Evolutionary conservation across 73 alveolate species (phyloP).

Genomic region (Paramecium sonneborni): DNA sequence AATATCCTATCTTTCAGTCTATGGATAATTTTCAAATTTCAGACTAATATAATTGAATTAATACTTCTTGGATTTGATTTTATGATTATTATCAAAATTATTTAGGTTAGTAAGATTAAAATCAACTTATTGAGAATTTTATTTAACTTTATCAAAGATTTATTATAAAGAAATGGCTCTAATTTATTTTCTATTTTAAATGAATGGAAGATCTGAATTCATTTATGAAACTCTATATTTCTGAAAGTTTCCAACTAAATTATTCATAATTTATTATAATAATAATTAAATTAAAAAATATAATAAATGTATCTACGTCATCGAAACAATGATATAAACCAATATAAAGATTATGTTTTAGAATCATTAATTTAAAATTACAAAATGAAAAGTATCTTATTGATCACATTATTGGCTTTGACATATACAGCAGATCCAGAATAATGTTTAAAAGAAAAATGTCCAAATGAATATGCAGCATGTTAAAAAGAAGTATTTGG

Average conservation of each 20-base stretch:
- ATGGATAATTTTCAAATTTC: neutral
- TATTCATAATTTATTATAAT: neutral
- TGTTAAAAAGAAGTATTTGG: slow-evolving; percentile 6
- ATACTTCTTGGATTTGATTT: neutral
- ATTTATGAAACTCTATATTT: neutral
- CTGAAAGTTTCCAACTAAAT: neutral
- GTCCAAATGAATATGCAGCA: neutral
- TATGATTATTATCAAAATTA: neutral
- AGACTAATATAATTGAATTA: neutral
- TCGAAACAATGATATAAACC: neutral
- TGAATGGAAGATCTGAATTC: neutral
- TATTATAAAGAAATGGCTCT: neutral
- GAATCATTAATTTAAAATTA: neutral
- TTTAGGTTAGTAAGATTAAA: neutral
- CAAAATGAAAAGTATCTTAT: neutral
- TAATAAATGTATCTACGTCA: neutral
- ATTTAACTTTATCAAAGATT: neutral
- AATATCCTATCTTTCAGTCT: neutral
- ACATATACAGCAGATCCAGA: slow-evolving; percentile 3
- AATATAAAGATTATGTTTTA: neutral
- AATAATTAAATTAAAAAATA: neutral
- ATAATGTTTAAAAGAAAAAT: slow-evolving; percentile 6
- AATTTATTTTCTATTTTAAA: neutral
- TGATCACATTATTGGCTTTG: neutral
- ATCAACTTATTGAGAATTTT: neutral